Conservation (phyloP, 2,329 filamentous ascomycete genomes). For the Whalleya microplaca region DNA sequence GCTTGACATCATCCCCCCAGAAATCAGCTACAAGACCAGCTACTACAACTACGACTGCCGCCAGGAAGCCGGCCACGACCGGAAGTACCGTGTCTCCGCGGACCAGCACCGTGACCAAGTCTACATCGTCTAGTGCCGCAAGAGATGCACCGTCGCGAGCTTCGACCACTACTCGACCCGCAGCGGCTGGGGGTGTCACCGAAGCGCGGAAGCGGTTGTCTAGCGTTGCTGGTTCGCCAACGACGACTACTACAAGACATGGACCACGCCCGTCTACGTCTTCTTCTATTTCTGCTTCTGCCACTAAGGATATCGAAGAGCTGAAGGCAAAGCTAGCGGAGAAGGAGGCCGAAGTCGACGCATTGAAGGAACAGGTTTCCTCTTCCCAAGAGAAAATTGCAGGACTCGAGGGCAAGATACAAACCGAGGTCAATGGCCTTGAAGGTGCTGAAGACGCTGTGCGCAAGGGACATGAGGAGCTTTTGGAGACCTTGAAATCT, state of each 20-base stretch:
- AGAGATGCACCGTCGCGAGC: constrained; percentile 17
- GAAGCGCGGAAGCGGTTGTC: constrained; percentile 64
- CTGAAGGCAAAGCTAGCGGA: constrained; percentile 62
- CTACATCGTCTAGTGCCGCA: constrained; percentile 42
- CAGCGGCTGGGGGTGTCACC: constrained; percentile 43
- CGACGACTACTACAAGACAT: constrained; percentile 45
- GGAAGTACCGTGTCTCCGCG: constrained; percentile 36
- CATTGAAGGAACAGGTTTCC: constrained; percentile 60
- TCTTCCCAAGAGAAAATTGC: constrained; percentile 59
- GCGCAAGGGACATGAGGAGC: constrained; percentile 47
- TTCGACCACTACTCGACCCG: constrained; percentile 40
- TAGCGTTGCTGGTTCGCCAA: constrained; percentile 45
- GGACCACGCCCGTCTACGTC: constrained; percentile 46
- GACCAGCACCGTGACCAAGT: constrained; percentile 40
- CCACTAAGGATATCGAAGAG: constrained; percentile 61
- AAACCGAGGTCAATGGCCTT: constrained; percentile 43
- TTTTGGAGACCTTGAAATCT: constrained; percentile 53
- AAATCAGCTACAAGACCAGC: constrained; percentile 42
- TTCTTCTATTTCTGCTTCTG: constrained; percentile 42
- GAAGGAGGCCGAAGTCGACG: constrained; percentile 60
- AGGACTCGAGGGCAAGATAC: constrained; percentile 56
- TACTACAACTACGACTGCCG: constrained; percentile 37
- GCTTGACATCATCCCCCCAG: constrained; percentile 39
- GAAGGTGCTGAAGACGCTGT: constrained; percentile 46
- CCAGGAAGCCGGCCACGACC: constrained; percentile 35